Base-by-base conservation (phyloP, 2,329 filamentous ascomycete genomes). In the Cladophialophora yegresii region DNA sequence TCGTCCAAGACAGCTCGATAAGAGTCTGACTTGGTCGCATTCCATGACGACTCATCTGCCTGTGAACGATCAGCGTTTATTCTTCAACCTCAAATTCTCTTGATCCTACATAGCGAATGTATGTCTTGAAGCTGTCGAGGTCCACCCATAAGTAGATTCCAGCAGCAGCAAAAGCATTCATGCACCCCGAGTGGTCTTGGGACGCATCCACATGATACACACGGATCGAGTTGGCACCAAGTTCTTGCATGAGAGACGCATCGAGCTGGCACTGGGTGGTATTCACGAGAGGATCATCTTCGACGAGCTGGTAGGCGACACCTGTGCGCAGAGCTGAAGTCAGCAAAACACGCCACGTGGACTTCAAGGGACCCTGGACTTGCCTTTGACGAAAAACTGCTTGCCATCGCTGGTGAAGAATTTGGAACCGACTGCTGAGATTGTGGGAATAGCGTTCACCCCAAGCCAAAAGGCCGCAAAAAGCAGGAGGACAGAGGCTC, bases 101-200 rank as follows among this genome's bases (percentile, higher is more conserved):
- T 43, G 8, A 47, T 64, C 73, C 60, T 73, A 79, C 79, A 72
- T 77, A 74, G 45, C 75, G 72, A 63, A 81, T 79, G 64, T 78
- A 74, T 9, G 79, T 81, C 45, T 75, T 74, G 69, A 81, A 81
- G 63, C 77, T 79, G 69, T 81, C 93, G 65, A 96, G 82, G 76
- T 96, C 92, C 56, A 96, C 84, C 74, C 93, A 88, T 60, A 92
- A 78, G 75, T 96, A 96, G 75, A 96, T 93, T 63, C 90, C 90
- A 49, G 87, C 89, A 71, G 92, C 86, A 12, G 85, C 87, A 74
- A 96, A 91, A 1, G 87, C 88, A 60, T 82, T 82, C 91, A 96
- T 96, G 79, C 92, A 96, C 22, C 83, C 88, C 63, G 85, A 82
- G 76, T 96, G 93, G 74, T 93, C 81, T 33, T 79, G 85, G 2